Percentiles rank a stretch among this genome's conserved stretches.
Evolutionary conservation across 2,329 filamentous ascomycete species (phyloP).

Genomic region (Aureobasidium vineae): DNA sequence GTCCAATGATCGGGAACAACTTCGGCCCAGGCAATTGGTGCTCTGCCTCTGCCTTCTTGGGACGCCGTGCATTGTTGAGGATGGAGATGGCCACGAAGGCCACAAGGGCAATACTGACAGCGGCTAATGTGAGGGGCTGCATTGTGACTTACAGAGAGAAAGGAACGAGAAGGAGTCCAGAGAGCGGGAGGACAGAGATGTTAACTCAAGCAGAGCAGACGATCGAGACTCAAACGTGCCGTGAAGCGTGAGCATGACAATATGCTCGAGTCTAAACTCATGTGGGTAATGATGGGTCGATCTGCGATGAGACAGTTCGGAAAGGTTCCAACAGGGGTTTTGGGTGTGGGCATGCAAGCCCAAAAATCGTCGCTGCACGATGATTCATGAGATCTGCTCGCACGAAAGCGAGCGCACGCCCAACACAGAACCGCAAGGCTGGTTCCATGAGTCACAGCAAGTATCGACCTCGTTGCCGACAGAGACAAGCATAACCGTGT

Average conservation of each 20-base stretch:
- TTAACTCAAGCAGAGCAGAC: slow-evolving; percentile 20
- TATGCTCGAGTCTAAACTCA: slow-evolving; percentile 20
- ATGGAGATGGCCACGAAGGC: slow-evolving; percentile 40
- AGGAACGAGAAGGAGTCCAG: neutral
- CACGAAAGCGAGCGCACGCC: slow-evolving; percentile 1
- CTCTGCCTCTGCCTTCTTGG: slow-evolving; percentile 39
- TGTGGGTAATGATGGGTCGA: slow-evolving; percentile 19
- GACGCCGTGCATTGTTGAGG: slow-evolving; percentile 37
- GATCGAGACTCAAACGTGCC: slow-evolving; percentile 20
- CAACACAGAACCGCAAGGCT: slow-evolving; percentile 9
- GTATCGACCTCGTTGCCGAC: slow-evolving; percentile 2
- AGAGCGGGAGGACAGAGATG: slow-evolving; percentile 18
- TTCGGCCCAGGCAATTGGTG: slow-evolving; percentile 44
- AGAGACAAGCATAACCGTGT: slow-evolving; percentile 8
- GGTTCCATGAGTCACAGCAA: neutral
- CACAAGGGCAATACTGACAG: slow-evolving; percentile 40
- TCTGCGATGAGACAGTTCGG: slow-evolving; percentile 18
- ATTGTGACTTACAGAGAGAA: slow-evolving; percentile 32
- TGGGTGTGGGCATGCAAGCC: slow-evolving; percentile 19
- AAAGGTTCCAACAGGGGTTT: slow-evolving; percentile 17
- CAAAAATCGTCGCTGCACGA: slow-evolving; percentile 23
- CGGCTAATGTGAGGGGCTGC: slow-evolving; percentile 45
- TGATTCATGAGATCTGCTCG: slow-evolving; percentile 24
- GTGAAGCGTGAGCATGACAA: slow-evolving; percentile 20
- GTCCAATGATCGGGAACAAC: slow-evolving; percentile 40